Base-by-base conservation (phyloP, 176 grass and related monocot species). In the Stipa capillata region DNA sequence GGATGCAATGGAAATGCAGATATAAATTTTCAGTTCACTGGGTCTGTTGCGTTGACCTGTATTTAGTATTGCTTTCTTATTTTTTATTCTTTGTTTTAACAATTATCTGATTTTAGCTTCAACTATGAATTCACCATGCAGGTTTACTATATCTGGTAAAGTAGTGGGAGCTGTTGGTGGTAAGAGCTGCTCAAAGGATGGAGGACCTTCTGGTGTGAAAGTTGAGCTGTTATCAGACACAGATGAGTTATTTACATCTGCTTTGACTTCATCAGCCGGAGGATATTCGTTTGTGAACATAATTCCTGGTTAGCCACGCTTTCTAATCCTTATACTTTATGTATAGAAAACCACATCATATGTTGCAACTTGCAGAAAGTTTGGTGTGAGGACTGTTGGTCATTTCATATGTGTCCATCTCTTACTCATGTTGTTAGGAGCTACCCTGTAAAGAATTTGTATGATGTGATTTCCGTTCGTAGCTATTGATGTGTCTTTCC, bases 21-120 rank as follows among this genome's bases (percentile, higher is more conserved):
- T 89, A 92, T 99, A 66, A 99, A 99, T 86, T 99, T 99, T 54
- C 86, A 88, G 55, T 95, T 95, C 69, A 99, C 92, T 27, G 96
- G 96, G 90, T 97, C 50, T 80, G 85, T 87, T 56, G 28, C 70
- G 76, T 80, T 41, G 49, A 17, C 12, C 10, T 85, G 76, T 84
- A 11, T 85, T 81, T 76, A 35, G 18, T 37, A 80, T 72, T 36
- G 17, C 37, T 49, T 53, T 81, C 31, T 52, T 81, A 4, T 57
- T 31, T 39, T 13, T 52, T 57, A 37, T 54, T 69, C 6, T 59
- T 43, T 45, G 25, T 54, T 17, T 53, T 52, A 45, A 20, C 60
- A 86, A 50, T 36, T 69, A 15, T 68, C 36, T 56, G n/a, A 20
- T 79, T 68, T 73, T 74, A 67, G 51, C 59, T 86, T 82, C 34